phyloP scores from a whole-genome alignment of 1,284 basidiomycete genomes.

The Wallemia ichthyophaga region DNA sequence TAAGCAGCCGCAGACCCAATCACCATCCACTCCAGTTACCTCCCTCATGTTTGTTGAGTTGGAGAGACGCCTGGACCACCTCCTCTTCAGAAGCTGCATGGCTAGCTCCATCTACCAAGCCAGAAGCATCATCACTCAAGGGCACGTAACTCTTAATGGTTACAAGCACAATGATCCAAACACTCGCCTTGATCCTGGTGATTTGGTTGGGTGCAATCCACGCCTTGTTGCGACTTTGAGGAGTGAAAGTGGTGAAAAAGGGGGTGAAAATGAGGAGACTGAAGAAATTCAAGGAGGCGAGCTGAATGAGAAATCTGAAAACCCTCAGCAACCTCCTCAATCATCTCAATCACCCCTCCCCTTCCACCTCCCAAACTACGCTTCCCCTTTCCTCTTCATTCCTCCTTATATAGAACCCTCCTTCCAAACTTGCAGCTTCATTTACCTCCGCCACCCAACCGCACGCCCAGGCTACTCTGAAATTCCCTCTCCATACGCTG shows the following conservation, averaged over 20 bases:
- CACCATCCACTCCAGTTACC: slow-evolving; percentile 27
- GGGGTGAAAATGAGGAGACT: slow-evolving; percentile 3
- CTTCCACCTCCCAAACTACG: slow-evolving; percentile 62
- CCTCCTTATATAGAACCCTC: slow-evolving; percentile 81
- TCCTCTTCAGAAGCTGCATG: slow-evolving; percentile 75
- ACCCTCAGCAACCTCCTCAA: slow-evolving; percentile 1
- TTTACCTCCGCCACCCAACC: slow-evolving; percentile 86
- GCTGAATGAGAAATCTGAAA: neutral
- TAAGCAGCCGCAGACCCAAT: slow-evolving; percentile 3
- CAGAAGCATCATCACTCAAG: slow-evolving; percentile 52
- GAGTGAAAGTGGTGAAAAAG: too few relatives aligned
- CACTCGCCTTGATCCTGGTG: slow-evolving; percentile 70
- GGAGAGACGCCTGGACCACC: slow-evolving; percentile 75
- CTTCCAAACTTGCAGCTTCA: slow-evolving; percentile 65
- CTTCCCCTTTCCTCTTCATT: slow-evolving; percentile 74
- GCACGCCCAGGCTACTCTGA: slow-evolving; percentile 69
- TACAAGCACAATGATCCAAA: slow-evolving; percentile 59
- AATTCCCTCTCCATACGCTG: slow-evolving; percentile 73
- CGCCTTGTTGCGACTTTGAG: too few relatives aligned
- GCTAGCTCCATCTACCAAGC: slow-evolving; percentile 73
- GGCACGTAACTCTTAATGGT: slow-evolving; percentile 68
- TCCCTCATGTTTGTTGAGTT: slow-evolving; percentile 75
- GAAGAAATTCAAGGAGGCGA: slow-evolving; percentile 1
- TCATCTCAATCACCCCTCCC: slow-evolving; percentile 2
- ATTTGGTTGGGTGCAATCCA: slow-evolving; percentile 73